Evolutionary conservation across 495 filamentous ascomycete genomes (phyloP), one percentile per base, ranked within the genome.

Genomic region (Talaromyces wortmannii): DNA sequence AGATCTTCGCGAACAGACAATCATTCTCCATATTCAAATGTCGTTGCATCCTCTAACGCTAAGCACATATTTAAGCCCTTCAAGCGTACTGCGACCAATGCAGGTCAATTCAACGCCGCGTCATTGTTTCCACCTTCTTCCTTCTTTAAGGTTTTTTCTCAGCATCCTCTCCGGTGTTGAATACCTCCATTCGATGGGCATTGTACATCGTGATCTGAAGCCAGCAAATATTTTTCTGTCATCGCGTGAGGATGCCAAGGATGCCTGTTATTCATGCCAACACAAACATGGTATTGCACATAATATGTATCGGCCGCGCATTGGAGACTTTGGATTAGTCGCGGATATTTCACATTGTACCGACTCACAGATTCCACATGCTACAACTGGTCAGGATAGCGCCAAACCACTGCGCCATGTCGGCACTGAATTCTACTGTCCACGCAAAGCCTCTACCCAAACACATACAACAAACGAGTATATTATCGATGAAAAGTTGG

Each of bases 141-240:
- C 77, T 0, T 75, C 78, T 0, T 48, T 77, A 12, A 68, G 57
- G 42, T 52, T 82, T 4, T 69, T 81, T 47, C 56, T 74, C 3
- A 69, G 69, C 7, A 76, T 78, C 31, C 60, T 76, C 42, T 64
- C 71, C 1, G 75, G 75, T 0, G 75, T 89, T 7, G 74, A 83
- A 48, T 86, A 88, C 60, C 67, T 88, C 10, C 86, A 89, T 55
- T 68, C 72, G 0, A 74, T 78, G 23, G 69, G 70, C 5, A 82
- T 89, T 56, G 81, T 82, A 2, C 86, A 90, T 61, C 73, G 86
- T 5, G 86, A 90, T 59, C 66, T 90, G 43, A 90, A 90, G 62
- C 86, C 85, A 0, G 86, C 86, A 13, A 90, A 89, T 52, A 80
- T 90, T 10, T 79, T 90, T 47, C 73, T 88, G 31, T 76, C 67